A percentile compares a stretch with the other conserved stretches of the same genome.
These are phyloP conservation scores for Albugo laibachii DNA, from an alignment of 352 stramenopile genomes.

Conservation along the genomic window DNA sequence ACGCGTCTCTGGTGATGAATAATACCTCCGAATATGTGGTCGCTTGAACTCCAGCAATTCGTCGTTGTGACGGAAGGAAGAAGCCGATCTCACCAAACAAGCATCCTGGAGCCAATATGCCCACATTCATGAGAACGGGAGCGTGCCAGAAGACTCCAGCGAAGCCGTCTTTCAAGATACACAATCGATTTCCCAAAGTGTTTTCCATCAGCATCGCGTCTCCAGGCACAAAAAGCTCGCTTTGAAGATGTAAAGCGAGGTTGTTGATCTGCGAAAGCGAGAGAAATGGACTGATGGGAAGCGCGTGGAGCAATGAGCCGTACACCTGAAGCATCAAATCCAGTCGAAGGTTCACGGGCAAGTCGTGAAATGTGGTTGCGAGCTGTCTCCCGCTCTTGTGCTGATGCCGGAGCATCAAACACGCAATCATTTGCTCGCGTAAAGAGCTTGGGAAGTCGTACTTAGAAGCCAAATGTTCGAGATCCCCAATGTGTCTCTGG, in stretches of 20 bases:
- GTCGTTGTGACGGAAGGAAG: conserved; percentile 32
- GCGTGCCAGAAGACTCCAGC: conserved; percentile 32
- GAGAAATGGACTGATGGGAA: conserved; percentile 35
- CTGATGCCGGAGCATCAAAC: conserved; percentile 45
- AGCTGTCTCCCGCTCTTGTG: conserved; percentile 52
- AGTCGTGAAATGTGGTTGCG: conserved; percentile 46
- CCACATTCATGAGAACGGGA: conserved; percentile 22
- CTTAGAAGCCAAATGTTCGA: conserved; percentile 48
- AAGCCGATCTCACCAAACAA: conserved; percentile 54
- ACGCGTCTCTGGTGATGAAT: conserved; percentile 32
- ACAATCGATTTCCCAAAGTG: conserved; percentile 31
- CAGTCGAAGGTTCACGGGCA: conserved; percentile 40
- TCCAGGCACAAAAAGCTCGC: conserved; percentile 50
- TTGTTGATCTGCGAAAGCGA: conserved; percentile 28
- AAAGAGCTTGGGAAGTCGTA: conserved; percentile 33
- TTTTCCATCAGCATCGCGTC: conserved; percentile 40
- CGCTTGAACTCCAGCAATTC: conserved; percentile 36
- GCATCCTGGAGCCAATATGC: conserved; percentile 30
- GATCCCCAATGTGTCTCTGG: conserved; percentile 36
- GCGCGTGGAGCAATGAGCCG: conserved; percentile 20
- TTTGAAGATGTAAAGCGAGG: conserved; percentile 32
- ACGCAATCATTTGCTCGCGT: conserved; percentile 34
- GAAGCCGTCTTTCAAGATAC: conserved; percentile 27
- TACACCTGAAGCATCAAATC: conserved; percentile 61
- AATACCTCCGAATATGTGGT: conserved; percentile 41